Base-by-base conservation (phyloP, 73 alveolate genomes). In the Halteria grandinella region DNA sequence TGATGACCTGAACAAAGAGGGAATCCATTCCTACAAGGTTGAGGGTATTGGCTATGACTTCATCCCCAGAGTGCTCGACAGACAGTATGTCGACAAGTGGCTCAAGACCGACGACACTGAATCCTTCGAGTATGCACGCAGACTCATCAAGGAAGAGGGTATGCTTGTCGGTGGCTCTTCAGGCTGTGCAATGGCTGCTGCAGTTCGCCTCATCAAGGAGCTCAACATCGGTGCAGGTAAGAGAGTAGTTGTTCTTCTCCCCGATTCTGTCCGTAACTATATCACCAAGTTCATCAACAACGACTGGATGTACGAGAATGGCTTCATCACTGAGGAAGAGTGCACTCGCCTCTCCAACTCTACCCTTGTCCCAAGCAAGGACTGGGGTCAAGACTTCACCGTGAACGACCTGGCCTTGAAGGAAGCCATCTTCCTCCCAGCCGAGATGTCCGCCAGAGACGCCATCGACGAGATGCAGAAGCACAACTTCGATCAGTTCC, bases 91-190 rank as follows among this genome's bases (percentile, higher is more conserved):
- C 50, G 97, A 90, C 82, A 29, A 55, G 41, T 90, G 97, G 97
- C 54, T 64, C 54, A 90, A 90, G 78, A 37, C 93, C 15, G 85
- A 87, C 8, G 98, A 91, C 69, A 85, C 73, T 33, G 99, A 95
- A 58, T 86, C 98, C 53, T 95, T 91, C 87, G 87, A 83, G 76
- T 83, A 55, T 79, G 94, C 97, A 41, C 90, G 98, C 28, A 83
- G 93, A 79, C 79, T 93, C 49, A 91, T 93, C 57, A 85, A 83
- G 25, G 90, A 93, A 37, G 99, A 95, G 76, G 99, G 98, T 11
- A 76, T 95, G 53, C 89, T 95, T 54, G 94, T 86, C 55, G 99
- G 99, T n/a, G 98, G 97, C 62, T 66, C 94, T 59, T 86, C 98
- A 32, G 99, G 99, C 3, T 85, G 94, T 47, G 94, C 97, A 0